A percentile compares a stretch with the other conserved stretches of the same genome.
These are phyloP conservation scores for Jacaranda mimosifolia DNA, from an alignment of 257 asterid genomes.

Conservation along the genomic window DNA sequence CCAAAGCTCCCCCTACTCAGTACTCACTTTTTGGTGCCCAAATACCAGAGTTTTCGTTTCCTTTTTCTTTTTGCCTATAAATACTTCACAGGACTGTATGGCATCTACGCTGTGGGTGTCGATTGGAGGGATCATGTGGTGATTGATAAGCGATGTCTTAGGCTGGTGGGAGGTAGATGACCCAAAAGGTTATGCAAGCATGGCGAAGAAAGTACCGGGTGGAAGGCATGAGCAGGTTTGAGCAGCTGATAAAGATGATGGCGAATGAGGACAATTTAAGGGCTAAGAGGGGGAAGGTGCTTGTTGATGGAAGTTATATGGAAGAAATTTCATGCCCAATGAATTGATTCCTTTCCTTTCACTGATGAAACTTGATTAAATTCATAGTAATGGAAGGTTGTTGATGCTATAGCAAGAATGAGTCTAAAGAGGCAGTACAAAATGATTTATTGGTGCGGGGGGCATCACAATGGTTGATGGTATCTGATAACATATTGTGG, in stretches of 20 bases:
- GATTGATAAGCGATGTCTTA: constrained; percentile 83
- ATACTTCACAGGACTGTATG: background rate
- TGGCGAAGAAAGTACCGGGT: constrained; percentile 77
- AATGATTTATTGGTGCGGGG: background rate
- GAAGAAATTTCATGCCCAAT: constrained; percentile 23
- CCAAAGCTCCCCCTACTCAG: too few species aligned
- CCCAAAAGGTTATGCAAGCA: constrained; percentile 82
- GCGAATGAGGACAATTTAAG: constrained; percentile 90
- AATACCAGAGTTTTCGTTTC: too few species aligned
- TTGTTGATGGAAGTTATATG: constrained; percentile 93
- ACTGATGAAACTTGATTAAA: background rate
- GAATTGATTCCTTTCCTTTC: background rate
- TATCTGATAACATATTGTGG: background rate
- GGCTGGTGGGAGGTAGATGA: constrained; percentile 94
- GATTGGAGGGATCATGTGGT: constrained; percentile 92
- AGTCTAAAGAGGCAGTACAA: constrained; percentile 29
- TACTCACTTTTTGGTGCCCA: too few species aligned
- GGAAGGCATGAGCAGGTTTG: constrained; percentile 94
- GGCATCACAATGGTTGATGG: background rate
- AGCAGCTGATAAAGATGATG: constrained; percentile 97
- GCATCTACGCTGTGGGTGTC: constrained; percentile 84
- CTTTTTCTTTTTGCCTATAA: too few species aligned
- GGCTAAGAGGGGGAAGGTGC: constrained; percentile 97
- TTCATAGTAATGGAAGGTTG: constrained; percentile 14
- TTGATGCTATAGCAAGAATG: background rate